A percentile compares a stretch with the other conserved stretches of the same genome.
Conservation (phyloP, 2,329 filamentous ascomycete genomes). For the Sarocladiaceae sp. region DNA sequence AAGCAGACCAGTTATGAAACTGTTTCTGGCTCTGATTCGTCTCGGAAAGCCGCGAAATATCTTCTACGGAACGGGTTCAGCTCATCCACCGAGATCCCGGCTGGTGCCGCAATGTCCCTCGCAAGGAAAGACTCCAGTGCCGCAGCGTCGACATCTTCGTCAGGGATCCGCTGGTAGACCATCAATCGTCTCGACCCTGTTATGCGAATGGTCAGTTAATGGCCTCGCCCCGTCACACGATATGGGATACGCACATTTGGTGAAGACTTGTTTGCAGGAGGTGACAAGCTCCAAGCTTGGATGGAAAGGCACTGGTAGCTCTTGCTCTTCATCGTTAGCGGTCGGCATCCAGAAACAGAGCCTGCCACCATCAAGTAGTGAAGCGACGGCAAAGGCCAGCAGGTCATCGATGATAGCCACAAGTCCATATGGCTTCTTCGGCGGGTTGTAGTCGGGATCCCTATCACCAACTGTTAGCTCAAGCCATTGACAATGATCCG, state of each 20-base stretch:
- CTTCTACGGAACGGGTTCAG: constrained; percentile 54
- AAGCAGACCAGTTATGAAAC: no score
- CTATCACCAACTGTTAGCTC: constrained; percentile 15
- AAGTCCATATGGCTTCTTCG: constrained; percentile 90
- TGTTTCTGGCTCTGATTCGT: neutral
- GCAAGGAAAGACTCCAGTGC: constrained; percentile 31
- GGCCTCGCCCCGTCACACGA: neutral
- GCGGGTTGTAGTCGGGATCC: constrained; percentile 66
- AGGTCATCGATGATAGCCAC: constrained; percentile 86
- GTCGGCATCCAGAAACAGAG: constrained; percentile 98
- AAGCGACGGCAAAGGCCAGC: constrained; percentile 69
- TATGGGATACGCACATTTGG: constrained; percentile 59
- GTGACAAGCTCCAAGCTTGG: constrained; percentile 66
- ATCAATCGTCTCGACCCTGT: constrained; percentile 82
- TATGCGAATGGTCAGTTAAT: constrained; percentile 12
- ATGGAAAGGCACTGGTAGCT: constrained; percentile 71
- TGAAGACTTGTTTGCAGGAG: constrained; percentile 80
- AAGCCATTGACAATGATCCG: neutral
- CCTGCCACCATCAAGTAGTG: constrained; percentile 71
- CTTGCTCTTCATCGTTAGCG: constrained; percentile 69
- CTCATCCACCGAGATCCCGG: constrained; percentile 49
- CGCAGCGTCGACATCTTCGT: constrained; percentile 44
- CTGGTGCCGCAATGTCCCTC: constrained; percentile 21
- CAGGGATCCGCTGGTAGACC: constrained; percentile 69
- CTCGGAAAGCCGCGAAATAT: constrained; percentile 49